Evolutionary conservation across 1,284 basidiomycete genomes (phyloP).

Genomic region (Cutaneotrichosporon daszewskae): DNA sequence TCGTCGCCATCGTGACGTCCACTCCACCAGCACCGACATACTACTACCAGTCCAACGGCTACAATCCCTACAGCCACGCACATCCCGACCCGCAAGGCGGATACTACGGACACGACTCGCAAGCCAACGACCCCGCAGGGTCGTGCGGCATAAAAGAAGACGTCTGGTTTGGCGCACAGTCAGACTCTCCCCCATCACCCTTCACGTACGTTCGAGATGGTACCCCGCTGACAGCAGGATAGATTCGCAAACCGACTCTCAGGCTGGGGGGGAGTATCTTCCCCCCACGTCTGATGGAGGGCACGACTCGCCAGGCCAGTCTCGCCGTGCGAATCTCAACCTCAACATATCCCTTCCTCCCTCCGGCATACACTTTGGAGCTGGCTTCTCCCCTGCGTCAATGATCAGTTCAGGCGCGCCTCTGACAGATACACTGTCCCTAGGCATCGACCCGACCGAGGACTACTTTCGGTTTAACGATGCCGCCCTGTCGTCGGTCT

Average conservation of each 20-base stretch:
- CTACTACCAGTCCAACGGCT: constrained; percentile 1
- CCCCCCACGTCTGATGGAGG: constrained; percentile 31
- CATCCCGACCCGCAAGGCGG: constrained; percentile 9
- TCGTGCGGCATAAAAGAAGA: constrained; percentile 25
- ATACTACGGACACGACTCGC: constrained; percentile 12
- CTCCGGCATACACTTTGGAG: constrained; percentile 15
- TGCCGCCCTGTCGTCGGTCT: constrained; percentile 10
- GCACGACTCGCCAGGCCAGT: constrained; percentile 16
- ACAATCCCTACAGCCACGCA: background rate
- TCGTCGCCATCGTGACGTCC: constrained; percentile 27
- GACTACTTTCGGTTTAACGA: constrained; percentile 41
- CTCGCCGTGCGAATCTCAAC: constrained; percentile 33
- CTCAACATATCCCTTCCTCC: constrained; percentile 32
- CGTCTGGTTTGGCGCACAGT: constrained; percentile 28
- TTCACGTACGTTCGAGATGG: constrained; percentile 32
- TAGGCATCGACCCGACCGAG: constrained; percentile 19
- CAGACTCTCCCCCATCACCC: constrained; percentile 38
- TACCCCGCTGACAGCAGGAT: constrained; percentile 23
- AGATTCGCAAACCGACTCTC: constrained; percentile 36
- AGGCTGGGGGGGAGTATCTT: constrained; percentile 38
- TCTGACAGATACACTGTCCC: constrained; percentile 27
- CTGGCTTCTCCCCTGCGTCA: constrained; percentile 29
- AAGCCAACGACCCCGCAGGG: constrained; percentile 10
- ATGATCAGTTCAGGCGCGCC: constrained; percentile 32
- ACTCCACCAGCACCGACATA: constrained; percentile 20